A percentile compares a stretch with the other conserved stretches of the same genome.
These are phyloP conservation scores for Globisporangium iwayamae DNA, from an alignment of 352 stramenopile genomes.

Conservation along the genomic window DNA sequence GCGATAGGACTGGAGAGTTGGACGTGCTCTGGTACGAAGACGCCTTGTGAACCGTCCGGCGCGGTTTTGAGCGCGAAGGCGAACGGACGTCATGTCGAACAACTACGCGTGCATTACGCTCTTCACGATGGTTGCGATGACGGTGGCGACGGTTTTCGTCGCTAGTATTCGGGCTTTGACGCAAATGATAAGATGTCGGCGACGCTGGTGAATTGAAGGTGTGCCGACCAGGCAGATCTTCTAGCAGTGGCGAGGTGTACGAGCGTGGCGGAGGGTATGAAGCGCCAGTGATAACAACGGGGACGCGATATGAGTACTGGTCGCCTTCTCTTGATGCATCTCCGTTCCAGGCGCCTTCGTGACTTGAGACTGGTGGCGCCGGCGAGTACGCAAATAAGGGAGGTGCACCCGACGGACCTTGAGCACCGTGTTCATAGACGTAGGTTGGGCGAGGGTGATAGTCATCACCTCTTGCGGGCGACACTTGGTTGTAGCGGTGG, in stretches of 20 bases:
- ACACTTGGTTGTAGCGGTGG: background rate
- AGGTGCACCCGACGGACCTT: background rate
- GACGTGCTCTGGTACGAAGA: slow-evolving; percentile 15
- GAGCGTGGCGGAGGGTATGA: background rate
- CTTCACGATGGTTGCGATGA: no score
- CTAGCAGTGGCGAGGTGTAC: background rate
- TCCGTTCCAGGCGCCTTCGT: background rate
- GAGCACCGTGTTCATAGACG: background rate
- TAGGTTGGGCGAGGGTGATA: background rate
- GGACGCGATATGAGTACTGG: background rate
- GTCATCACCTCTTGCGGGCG: background rate
- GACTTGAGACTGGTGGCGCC: background rate
- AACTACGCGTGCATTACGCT: background rate
- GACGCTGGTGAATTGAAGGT: background rate
- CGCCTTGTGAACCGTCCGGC: background rate
- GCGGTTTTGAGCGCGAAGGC: background rate
- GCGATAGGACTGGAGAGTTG: slow-evolving; percentile 8
- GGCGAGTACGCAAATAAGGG: background rate
- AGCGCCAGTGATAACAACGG: background rate
- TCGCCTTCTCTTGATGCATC: background rate
- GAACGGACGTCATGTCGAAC: background rate
- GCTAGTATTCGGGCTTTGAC: background rate
- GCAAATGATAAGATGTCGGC: background rate
- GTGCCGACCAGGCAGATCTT: background rate
- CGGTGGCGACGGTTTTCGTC: background rate